phyloP scores from a whole-genome alignment of 352 stramenopile species.

The Phytophthora chlamydospora region DNA sequence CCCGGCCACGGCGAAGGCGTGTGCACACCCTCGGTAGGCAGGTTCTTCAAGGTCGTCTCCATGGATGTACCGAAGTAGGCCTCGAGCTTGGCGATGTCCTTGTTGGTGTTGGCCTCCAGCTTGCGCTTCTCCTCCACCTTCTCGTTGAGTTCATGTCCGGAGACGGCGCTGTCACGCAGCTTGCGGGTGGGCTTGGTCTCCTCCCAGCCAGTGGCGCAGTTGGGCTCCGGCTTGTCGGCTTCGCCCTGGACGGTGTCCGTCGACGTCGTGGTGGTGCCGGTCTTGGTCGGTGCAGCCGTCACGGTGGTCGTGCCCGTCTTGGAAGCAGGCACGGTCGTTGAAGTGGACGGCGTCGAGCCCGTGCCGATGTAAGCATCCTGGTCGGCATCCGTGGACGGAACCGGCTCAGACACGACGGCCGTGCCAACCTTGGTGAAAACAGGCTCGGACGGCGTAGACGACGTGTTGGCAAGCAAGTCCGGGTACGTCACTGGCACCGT shows the following conservation, averaged over 20 bases:
- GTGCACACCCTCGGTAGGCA: slow-evolving; percentile 1
- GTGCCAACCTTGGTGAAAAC: slow-evolving; percentile 34
- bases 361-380: too few species aligned
- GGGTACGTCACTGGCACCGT: slow-evolving; percentile 16
- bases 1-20: slow-evolving; percentile 2
- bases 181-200: slow-evolving; percentile 7
- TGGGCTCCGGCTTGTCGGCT: too few species aligned
- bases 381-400: too few species aligned
- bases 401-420: slow-evolving; percentile 22
- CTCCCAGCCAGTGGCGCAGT: slow-evolving; percentile 32
- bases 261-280: too few species aligned
- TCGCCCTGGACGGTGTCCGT: too few species aligned
- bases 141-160: too few species aligned
- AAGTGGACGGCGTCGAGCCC: too few species aligned
- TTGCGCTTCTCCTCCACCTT: slow-evolving; percentile 20
- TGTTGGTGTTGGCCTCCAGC: slow-evolving; percentile 13
- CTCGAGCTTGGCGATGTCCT: slow-evolving; percentile 6
- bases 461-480: slow-evolving; percentile 23
- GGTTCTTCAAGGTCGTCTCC: slow-evolving; percentile 13
- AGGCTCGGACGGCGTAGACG: slow-evolving; percentile 17
- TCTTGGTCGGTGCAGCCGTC: slow-evolving; percentile 10
- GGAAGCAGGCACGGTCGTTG: too few species aligned
- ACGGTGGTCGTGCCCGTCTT: too few species aligned
- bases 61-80: slow-evolving; percentile 2
- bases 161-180: too few species aligned